Conservation (phyloP, 768 basidiomycete species). For the Ramaria sp. region DNA sequence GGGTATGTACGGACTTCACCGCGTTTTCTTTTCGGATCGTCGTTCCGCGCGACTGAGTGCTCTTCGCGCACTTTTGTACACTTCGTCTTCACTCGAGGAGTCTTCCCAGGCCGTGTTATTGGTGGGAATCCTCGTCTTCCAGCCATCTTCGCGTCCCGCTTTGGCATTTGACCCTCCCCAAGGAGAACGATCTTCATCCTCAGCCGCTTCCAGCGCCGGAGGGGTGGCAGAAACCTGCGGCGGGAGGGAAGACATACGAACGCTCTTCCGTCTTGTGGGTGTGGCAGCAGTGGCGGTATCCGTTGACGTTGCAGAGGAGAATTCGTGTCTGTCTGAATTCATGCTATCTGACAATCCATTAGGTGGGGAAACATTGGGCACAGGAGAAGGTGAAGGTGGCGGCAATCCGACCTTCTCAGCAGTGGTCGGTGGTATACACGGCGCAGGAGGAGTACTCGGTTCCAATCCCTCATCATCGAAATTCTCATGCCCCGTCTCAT, state of each 20-base stretch:
- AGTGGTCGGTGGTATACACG: conserved; percentile 14
- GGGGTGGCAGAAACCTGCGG: conserved; percentile 70
- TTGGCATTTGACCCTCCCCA: conserved; percentile 10
- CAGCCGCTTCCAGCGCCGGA: conserved; percentile 49
- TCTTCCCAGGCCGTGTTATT: conserved; percentile 43
- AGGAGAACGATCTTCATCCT: conserved; percentile 17
- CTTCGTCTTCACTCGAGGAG: conserved; percentile 53
- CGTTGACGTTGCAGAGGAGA: conserved; percentile 14
- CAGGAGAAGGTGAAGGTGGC: background rate
- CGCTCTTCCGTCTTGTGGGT: conserved; percentile 48
- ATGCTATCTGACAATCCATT: no score
- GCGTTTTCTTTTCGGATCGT: background rate
- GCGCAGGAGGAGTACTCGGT: conserved; percentile 5
- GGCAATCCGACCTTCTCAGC: conserved; percentile 3
- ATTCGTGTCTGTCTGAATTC: background rate
- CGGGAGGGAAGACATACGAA: conserved; percentile 56
- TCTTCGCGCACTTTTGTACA: conserved; percentile 29
- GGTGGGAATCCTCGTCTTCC: conserved; percentile 12
- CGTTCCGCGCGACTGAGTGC: background rate
- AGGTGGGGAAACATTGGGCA: background rate
- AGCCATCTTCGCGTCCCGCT: conserved; percentile 17
- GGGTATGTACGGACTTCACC: background rate
- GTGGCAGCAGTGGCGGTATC: conserved; percentile 8
- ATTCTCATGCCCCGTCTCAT: conserved; percentile 53
- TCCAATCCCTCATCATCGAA: conserved; percentile 23